Percentiles rank a stretch among this genome's conserved stretches.
Conservation (phyloP, 371 early-diverging fungal species). For the Mucor irregularis region DNA sequence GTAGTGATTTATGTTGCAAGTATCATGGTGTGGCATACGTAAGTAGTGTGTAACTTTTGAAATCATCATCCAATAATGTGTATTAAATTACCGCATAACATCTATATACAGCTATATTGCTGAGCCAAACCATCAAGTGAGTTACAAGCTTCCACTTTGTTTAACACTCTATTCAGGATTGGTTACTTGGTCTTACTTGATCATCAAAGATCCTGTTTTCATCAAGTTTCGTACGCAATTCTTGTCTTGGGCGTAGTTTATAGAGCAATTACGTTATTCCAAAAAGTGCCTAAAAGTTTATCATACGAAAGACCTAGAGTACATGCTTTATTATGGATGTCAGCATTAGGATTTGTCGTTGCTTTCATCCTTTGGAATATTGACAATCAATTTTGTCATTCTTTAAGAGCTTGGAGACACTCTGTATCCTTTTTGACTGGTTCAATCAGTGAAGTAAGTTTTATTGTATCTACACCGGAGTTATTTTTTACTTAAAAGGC, state of each 20-base stretch:
- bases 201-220: constrained; percentile 70
- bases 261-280: constrained; percentile 42
- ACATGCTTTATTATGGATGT: constrained; percentile 35
- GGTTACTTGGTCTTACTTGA: constrained; percentile 67
- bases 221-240: constrained; percentile 70
- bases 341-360: constrained; percentile 48
- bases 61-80: too few species aligned
- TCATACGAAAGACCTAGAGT: constrained; percentile 33
- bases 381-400: constrained; percentile 71
- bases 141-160: constrained; percentile 36
- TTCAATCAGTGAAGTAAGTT: constrained; percentile 45
- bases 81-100: too few species aligned
- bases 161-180: constrained; percentile 53
- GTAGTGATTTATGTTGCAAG: constrained; percentile 59
- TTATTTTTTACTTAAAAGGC: background rate
- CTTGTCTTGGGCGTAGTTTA: constrained; percentile 51
- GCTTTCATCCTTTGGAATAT: constrained; percentile 80
- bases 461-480: background rate
- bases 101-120: constrained; percentile 49
- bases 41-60: constrained; percentile 22
- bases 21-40: constrained; percentile 47
- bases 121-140: constrained; percentile 37
- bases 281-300: constrained; percentile 26
- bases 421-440: constrained; percentile 55
- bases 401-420: constrained; percentile 51